phyloP scores from a whole-genome alignment of 805 yeast genomes.

The Lachancea meyersii region DNA sequence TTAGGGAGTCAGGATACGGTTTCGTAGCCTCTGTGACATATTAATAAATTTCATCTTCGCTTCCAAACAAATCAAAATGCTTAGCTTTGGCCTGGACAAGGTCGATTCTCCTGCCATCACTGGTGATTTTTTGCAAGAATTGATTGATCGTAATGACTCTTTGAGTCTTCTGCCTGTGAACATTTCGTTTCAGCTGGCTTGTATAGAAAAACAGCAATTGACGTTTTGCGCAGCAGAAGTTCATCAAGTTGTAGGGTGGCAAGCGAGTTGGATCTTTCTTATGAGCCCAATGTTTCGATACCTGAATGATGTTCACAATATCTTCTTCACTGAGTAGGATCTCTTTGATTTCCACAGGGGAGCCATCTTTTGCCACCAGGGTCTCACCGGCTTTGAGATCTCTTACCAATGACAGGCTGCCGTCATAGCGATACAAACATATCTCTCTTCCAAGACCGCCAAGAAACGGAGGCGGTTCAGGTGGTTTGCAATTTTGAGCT shows the following conservation, averaged over 20 bases:
- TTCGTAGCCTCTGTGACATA: not conserved
- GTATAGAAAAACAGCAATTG: not conserved
- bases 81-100: not conserved
- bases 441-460: too few relatives aligned
- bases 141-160: not conserved
- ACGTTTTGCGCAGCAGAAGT: not conserved
- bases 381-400: too few relatives aligned
- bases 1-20: constrained; percentile 1
- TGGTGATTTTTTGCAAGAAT: not conserved
- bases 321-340: not conserved
- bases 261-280: not conserved
- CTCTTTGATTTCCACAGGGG: not conserved
- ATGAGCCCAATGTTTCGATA: not conserved
- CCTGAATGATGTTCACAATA: not conserved
- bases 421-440: too few relatives aligned
- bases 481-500: too few relatives aligned
- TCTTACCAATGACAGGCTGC: too few relatives aligned
- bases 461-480: too few relatives aligned
- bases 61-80: not conserved
- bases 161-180: not conserved
- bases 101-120: not conserved
- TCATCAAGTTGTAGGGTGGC: not conserved
- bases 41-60: not conserved
- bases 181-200: not conserved
- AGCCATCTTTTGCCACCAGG: not conserved